These are phyloP conservation scores for Stropharia rugosoannulata DNA, from an alignment of 768 basidiomycete species.

Conservation along the genomic window DNA sequence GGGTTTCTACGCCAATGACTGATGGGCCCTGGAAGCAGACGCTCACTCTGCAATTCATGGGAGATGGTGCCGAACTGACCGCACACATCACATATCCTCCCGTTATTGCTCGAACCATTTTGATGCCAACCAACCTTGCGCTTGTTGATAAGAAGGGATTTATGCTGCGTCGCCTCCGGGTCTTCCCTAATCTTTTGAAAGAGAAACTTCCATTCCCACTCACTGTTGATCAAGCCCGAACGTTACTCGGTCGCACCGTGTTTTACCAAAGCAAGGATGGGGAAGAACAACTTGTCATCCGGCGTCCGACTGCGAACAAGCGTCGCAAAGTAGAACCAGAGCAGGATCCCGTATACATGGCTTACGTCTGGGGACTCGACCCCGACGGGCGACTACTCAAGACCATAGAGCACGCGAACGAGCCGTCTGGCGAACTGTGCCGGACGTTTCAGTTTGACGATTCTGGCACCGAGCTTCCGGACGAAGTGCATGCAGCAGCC, in stretches of 20 bases:
- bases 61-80: background rate
- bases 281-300: background rate
- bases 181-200: background rate
- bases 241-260: background rate
- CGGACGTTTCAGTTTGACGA: slow-evolving; percentile 2
- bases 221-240: background rate
- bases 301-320: background rate
- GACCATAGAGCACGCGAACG: background rate
- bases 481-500: background rate
- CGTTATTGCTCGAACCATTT: background rate
- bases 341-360: background rate
- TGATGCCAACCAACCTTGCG: background rate
- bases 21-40: background rate
- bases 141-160: background rate
- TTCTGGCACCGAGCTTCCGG: background rate
- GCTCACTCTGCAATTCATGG: background rate
- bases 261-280: background rate
- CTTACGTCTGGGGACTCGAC: slow-evolving; percentile 1
- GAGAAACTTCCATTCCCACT: background rate
- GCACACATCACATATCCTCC: slow-evolving; percentile 1
- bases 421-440: background rate
- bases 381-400: background rate
- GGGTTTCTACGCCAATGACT: background rate
- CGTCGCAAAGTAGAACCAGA: background rate
- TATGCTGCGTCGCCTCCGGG: background rate